Percentiles rank a stretch among this genome's conserved stretches.
These are phyloP conservation scores for Colletotrichum scovillei DNA, from an alignment of 2,329 filamentous ascomycete genomes.

Conservation along the genomic window DNA sequence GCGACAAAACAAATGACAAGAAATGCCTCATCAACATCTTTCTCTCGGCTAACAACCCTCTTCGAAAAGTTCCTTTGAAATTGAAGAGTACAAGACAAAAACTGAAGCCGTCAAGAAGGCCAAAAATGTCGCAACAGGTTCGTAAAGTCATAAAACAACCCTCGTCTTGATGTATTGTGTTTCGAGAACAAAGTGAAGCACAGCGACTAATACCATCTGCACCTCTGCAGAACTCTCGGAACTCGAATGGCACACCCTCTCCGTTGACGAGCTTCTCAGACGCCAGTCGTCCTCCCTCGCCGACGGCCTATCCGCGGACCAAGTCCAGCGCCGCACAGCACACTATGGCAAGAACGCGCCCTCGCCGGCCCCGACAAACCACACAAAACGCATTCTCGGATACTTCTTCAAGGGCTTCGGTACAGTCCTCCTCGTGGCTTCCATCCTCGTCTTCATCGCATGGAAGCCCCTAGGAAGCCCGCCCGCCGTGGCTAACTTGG, in stretches of 20 bases:
- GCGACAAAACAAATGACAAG: background rate
- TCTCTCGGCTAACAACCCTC: slow-evolving; percentile 47
- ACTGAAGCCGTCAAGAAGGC: slow-evolving; percentile 51
- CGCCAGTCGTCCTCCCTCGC: slow-evolving; percentile 67
- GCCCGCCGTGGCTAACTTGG: slow-evolving; percentile 75
- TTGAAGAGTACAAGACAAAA: slow-evolving; percentile 59
- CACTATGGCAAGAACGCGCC: slow-evolving; percentile 76
- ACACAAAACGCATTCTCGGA: slow-evolving; percentile 66
- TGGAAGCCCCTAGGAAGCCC: slow-evolving; percentile 82
- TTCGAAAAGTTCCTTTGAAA: slow-evolving; percentile 54
- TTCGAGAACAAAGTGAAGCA: background rate
- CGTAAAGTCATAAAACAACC: slow-evolving; percentile 1
- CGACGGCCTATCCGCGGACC: slow-evolving; percentile 70
- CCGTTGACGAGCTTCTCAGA: slow-evolving; percentile 66
- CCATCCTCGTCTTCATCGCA: slow-evolving; percentile 79
- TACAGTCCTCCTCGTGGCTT: slow-evolving; percentile 74
- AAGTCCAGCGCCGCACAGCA: slow-evolving; percentile 63
- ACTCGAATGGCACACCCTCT: slow-evolving; percentile 76
- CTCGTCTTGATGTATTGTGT: background rate
- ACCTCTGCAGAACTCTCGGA: slow-evolving; percentile 63
- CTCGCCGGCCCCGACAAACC: slow-evolving; percentile 72
- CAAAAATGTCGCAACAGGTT: slow-evolving; percentile 59
- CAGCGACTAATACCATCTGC: slow-evolving; percentile 3
- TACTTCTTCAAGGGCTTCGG: slow-evolving; percentile 87
- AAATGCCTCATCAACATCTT: background rate